Evolutionary conservation across 2,329 filamentous ascomycete genomes (phyloP).

Genomic region (Sarocladium kiliense): DNA sequence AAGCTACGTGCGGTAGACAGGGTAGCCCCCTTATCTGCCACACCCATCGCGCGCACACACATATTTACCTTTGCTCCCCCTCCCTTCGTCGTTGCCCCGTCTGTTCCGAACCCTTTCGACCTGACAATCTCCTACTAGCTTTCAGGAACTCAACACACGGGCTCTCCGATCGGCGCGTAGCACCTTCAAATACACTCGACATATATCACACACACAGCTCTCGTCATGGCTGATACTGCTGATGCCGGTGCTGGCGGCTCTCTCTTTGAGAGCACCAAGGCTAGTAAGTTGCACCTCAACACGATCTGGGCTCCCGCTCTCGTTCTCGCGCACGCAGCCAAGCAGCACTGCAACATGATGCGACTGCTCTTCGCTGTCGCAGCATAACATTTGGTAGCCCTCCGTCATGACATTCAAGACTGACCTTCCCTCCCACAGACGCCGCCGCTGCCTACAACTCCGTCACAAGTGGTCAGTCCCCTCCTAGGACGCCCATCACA

Average conservation of each 20-base stretch:
- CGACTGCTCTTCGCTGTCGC: not conserved
- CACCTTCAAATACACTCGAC: not conserved
- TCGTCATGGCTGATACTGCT: slow-evolving; percentile 29
- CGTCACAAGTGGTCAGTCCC: slow-evolving; percentile 40
- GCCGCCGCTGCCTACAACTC: slow-evolving; percentile 43
- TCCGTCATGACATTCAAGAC: not conserved
- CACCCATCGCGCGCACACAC: not conserved
- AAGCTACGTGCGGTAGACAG: not conserved
- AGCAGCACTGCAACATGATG: not conserved
- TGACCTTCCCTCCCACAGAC: slow-evolving; percentile 27
- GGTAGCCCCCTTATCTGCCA: not conserved
- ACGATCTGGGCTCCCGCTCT: slow-evolving; percentile 17
- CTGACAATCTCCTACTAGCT: slow-evolving; percentile 4
- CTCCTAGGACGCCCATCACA: not conserved
- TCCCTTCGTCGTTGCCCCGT: not conserved
- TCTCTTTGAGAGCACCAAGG: slow-evolving; percentile 41
- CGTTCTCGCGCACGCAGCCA: too few relatives aligned
- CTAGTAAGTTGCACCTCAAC: slow-evolving; percentile 42
- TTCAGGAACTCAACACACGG: not conserved
- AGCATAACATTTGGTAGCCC: not conserved
- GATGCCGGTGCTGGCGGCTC: slow-evolving; percentile 44
- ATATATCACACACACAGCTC: not conserved
- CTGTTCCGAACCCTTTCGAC: not conserved
- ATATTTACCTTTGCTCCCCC: not conserved
- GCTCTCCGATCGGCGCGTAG: not conserved